phyloP scores from a whole-genome alignment of 257 asterid species.

The Rhazya stricta region DNA sequence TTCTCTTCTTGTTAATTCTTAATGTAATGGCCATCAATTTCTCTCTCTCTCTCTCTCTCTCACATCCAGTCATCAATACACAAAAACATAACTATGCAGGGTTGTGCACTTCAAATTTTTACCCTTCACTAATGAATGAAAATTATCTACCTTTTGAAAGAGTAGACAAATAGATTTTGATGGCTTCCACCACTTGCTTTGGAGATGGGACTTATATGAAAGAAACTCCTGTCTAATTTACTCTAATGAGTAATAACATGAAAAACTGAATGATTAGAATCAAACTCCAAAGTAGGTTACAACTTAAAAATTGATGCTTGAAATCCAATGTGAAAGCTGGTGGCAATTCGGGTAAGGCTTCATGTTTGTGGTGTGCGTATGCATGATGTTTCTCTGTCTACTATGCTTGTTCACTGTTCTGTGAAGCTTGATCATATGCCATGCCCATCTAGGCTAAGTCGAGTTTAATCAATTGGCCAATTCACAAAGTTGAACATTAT shows the following conservation, averaged over 20 bases:
- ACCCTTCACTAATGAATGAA: background rate
- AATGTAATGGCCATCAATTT: background rate
- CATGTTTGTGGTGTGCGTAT: background rate
- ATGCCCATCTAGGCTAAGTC: background rate
- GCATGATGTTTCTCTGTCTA: background rate
- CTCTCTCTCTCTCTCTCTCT: background rate
- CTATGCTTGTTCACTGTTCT: background rate
- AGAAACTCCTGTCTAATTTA: background rate
- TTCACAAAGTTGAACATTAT: background rate
- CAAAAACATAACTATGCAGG: background rate
- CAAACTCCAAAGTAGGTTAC: background rate
- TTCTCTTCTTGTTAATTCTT: constrained; percentile 19
- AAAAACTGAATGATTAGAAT: background rate
- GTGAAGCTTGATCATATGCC: background rate
- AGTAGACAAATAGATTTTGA: background rate
- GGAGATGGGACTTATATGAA: background rate
- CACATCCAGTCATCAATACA: background rate
- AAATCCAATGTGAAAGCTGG: background rate
- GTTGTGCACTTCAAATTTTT: background rate
- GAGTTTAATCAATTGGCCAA: background rate
- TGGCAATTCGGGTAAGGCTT: background rate
- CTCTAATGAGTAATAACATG: background rate
- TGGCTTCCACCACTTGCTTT: background rate
- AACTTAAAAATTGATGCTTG: background rate
- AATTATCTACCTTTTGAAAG: background rate